phyloP scores from a whole-genome alignment of 2,329 filamentous ascomycete species.

The Pezicula radicicola region DNA sequence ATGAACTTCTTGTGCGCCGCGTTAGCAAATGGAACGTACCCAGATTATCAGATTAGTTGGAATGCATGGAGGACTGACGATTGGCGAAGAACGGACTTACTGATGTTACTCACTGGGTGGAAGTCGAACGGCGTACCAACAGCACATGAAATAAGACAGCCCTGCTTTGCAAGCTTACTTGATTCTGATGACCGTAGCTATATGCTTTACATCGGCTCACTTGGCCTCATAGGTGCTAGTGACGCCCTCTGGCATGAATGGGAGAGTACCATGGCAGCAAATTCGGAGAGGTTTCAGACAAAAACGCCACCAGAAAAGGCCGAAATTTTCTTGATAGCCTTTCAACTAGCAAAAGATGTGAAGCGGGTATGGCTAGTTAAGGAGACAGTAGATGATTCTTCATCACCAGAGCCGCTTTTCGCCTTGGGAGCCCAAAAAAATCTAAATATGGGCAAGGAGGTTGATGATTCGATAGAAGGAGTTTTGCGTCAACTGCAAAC shows the following conservation, averaged over 20 bases:
- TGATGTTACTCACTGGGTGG: conserved; percentile 5
- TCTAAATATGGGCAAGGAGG: too few species aligned
- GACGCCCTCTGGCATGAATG: background rate
- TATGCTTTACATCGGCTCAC: background rate
- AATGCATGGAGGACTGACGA: background rate
- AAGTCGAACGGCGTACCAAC: conserved; percentile 1
- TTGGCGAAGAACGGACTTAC: background rate
- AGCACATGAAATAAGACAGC: background rate
- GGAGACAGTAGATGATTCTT: too few species aligned
- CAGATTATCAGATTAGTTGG: background rate
- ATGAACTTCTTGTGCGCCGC: background rate
- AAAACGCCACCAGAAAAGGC: too few species aligned
- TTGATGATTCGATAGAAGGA: too few species aligned
- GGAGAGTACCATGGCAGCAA: background rate
- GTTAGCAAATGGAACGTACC: too few species aligned
- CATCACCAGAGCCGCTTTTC: too few species aligned
- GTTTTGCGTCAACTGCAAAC: too few species aligned
- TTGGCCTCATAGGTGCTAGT: background rate
- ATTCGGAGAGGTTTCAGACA: background rate
- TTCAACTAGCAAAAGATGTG: too few species aligned
- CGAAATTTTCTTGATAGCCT: too few species aligned
- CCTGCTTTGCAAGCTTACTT: conserved; percentile 1
- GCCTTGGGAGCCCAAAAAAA: too few species aligned
- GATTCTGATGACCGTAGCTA: background rate
- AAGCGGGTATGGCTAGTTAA: too few species aligned